phyloP scores from a whole-genome alignment of 2,329 filamentous ascomycete species.

The Aureobasidium zeae region DNA sequence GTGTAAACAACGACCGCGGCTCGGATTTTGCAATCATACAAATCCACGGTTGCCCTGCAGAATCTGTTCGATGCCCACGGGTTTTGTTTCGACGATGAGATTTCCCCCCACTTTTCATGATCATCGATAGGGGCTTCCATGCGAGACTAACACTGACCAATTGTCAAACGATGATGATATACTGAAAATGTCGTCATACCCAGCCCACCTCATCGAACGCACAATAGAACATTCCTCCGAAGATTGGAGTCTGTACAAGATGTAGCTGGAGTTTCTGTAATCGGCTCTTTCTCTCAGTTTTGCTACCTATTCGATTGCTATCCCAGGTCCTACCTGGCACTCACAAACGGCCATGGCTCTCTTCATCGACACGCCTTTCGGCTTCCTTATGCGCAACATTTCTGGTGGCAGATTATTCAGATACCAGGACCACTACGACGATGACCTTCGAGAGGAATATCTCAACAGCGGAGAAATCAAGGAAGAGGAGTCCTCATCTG shows the following conservation, averaged over 20 bases:
- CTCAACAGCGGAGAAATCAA: conserved; percentile 3
- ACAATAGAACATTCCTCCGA: no score
- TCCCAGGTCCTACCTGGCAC: not conserved
- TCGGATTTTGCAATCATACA: no score
- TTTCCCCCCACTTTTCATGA: not conserved
- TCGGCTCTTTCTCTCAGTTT: not conserved
- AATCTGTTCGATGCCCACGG: conserved; percentile 11
- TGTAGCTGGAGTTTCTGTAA: not conserved
- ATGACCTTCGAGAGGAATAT: conserved; percentile 7
- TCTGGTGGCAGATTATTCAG: conserved; percentile 12
- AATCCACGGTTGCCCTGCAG: no score
- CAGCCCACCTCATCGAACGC: no score
- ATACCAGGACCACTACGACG: conserved; percentile 14
- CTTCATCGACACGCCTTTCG: conserved; percentile 15
- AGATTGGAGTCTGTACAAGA: no score
- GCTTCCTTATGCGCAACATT: conserved; percentile 14
- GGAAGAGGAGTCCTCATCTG: conserved; percentile 6
- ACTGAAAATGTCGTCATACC: conserved; percentile 3
- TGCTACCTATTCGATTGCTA: not conserved
- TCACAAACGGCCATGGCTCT: conserved; percentile 1
- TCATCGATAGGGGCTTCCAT: conserved; percentile 2
- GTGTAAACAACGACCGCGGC: no score
- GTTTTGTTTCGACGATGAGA: conserved; percentile 1
- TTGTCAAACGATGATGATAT: not conserved
- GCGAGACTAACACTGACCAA: not conserved